Conservation (phyloP, 78 protist species). For the Dictyostelium capitatum region DNA sequence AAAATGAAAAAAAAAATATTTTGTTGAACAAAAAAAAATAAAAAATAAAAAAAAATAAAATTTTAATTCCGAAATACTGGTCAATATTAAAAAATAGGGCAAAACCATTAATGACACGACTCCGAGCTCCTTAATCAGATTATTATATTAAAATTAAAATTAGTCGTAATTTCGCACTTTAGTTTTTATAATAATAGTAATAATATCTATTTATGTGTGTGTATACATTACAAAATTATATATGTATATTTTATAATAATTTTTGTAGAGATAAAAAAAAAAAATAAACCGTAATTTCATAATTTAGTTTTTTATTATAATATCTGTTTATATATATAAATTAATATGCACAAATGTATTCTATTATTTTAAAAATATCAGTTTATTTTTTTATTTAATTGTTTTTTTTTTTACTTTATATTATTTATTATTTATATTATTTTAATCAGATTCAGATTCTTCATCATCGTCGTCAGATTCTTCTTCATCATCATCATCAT, state of each 20-base stretch:
- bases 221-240: too few relatives aligned
- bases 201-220: background rate
- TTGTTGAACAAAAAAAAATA: background rate
- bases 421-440: background rate
- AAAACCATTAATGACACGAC: too few relatives aligned
- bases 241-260: background rate
- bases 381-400: background rate
- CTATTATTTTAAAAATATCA: background rate
- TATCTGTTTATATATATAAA: too few relatives aligned
- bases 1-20: conserved; percentile 20
- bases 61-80: too few relatives aligned
- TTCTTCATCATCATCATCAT: conserved; percentile 56
- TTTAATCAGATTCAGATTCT: conserved; percentile 16
- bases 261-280: background rate
- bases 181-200: background rate
- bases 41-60: background rate
- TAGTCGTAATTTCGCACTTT: background rate
- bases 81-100: too few relatives aligned
- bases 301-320: too few relatives aligned
- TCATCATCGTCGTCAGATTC: conserved; percentile 7
- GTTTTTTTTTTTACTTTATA: background rate
- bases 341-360: too few relatives aligned
- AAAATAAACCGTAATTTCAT: too few relatives aligned
- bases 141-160: background rate
- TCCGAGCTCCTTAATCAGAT: too few relatives aligned